Conservation (phyloP, 2,329 filamentous ascomycete genomes). For the Fusarium acutatum region DNA sequence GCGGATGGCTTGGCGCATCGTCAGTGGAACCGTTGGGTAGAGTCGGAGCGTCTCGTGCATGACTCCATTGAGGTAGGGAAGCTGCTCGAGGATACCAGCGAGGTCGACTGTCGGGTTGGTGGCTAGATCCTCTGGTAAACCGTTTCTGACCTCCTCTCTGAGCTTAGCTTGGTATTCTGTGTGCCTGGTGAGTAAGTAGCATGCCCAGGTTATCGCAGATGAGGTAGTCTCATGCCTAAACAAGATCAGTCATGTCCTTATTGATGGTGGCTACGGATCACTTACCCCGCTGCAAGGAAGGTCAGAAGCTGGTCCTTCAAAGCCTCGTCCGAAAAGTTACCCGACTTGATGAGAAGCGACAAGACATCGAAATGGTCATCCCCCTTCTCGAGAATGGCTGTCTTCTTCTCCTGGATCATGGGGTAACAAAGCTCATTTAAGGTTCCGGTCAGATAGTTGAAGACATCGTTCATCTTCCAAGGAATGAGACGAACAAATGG, state of each 20-base stretch:
- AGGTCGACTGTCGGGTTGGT: slow-evolving; percentile 46
- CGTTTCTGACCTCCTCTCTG: slow-evolving; percentile 17
- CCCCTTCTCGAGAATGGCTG: slow-evolving; percentile 54
- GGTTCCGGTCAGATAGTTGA: slow-evolving; percentile 16
- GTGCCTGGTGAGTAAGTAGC: slow-evolving; percentile 29
- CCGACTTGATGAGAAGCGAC: slow-evolving; percentile 61
- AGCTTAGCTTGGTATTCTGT: slow-evolving; percentile 28
- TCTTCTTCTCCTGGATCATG: slow-evolving; percentile 56
- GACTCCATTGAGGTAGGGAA: slow-evolving; percentile 75
- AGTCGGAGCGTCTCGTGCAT: slow-evolving; percentile 74
- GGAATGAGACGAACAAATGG: slow-evolving; percentile 20
- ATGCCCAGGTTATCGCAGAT: slow-evolving; percentile 33
- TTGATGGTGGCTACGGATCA: fast-evolving
- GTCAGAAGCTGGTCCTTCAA: slow-evolving; percentile 65
- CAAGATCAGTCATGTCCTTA: background rate
- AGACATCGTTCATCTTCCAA: slow-evolving; percentile 33
- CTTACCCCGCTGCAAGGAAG: slow-evolving; percentile 54
- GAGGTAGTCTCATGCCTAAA: slow-evolving; percentile 32
- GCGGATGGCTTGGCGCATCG: slow-evolving; percentile 65
- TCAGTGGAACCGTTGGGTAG: slow-evolving; percentile 72
- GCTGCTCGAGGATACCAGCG: slow-evolving; percentile 64
- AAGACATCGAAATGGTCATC: slow-evolving; percentile 70
- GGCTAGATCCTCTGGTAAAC: background rate
- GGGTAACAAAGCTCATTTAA: slow-evolving; percentile 17
- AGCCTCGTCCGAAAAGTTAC: slow-evolving; percentile 61